Evolutionary conservation across 1,284 basidiomycete genomes (phyloP).

Genomic region (Wolfiporia cocos): DNA sequence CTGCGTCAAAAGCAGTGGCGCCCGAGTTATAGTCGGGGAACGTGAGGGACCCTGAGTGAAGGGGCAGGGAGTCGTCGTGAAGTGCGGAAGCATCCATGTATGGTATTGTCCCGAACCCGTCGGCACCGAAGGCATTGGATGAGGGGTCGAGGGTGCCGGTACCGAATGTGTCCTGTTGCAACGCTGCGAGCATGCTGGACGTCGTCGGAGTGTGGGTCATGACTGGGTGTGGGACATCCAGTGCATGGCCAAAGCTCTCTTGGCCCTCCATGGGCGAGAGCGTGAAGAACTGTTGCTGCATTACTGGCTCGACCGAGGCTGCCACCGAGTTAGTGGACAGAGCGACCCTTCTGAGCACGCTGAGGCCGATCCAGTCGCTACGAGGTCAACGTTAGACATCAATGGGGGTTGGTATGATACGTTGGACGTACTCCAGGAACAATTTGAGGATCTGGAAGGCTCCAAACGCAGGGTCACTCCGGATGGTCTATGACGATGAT

Average conservation of each 20-base stretch:
- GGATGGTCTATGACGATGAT: conserved; percentile 68
- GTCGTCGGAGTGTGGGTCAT: conserved; percentile 78
- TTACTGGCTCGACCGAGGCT: conserved; percentile 82
- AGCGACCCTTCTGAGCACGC: conserved; percentile 79
- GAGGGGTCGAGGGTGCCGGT: conserved; percentile 55
- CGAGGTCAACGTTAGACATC: conserved; percentile 16
- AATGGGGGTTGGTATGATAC: conserved; percentile 7
- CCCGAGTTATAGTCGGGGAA: conserved; percentile 62
- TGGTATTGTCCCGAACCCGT: conserved; percentile 60
- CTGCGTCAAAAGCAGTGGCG: conserved; percentile 58
- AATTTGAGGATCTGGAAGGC: conserved; percentile 87
- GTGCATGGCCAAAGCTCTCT: conserved; percentile 52
- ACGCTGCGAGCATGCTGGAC: conserved; percentile 79
- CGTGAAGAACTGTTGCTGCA: conserved; percentile 80
- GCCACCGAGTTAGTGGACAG: conserved; percentile 84
- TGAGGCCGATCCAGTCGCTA: conserved; percentile 87
- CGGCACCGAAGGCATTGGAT: conserved; percentile 52
- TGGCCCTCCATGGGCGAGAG: conserved; percentile 78
- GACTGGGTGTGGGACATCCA: conserved; percentile 44
- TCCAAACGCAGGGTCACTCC: conserved; percentile 84
- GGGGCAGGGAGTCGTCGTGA: conserved; percentile 42
- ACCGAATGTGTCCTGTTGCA: conserved; percentile 69
- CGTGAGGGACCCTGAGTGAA: conserved; percentile 48
- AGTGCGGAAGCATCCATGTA: conserved; percentile 68
- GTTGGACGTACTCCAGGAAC: conserved; percentile 70